Evolutionary conservation across 2,329 filamentous ascomycete species (phyloP).

Genomic region (Metarhizium sp.): DNA sequence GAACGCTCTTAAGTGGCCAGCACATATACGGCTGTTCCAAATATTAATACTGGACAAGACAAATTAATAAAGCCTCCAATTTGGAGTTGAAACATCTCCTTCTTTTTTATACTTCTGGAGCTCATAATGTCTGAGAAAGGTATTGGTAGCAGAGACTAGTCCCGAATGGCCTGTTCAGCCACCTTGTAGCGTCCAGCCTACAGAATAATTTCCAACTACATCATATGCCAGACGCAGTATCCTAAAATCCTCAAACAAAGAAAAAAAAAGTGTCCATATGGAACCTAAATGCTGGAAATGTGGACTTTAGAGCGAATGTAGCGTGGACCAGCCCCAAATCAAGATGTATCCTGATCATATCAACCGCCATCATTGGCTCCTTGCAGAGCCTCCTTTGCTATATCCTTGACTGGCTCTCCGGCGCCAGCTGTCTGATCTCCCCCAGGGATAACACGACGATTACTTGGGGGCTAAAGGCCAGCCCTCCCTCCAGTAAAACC

Average conservation of each 20-base stretch:
- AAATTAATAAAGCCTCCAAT: constrained; percentile 1
- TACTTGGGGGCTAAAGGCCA: neutral
- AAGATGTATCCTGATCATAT: neutral
- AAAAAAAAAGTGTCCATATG: neutral
- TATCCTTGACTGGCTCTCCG: neutral
- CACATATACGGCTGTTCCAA: neutral
- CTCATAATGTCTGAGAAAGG: neutral
- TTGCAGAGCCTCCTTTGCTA: neutral
- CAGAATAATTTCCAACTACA: neutral
- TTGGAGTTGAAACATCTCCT: neutral
- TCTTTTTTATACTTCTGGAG: neutral
- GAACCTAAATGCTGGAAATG: neutral
- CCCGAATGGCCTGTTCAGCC: neutral
- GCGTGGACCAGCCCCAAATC: neutral
- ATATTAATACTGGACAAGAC: neutral
- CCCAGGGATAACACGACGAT: neutral
- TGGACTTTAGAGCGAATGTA: neutral
- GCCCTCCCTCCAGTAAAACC: neutral
- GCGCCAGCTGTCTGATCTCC: neutral
- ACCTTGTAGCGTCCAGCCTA: neutral
- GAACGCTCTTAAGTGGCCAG: neutral
- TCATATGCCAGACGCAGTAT: neutral
- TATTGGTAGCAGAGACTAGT: neutral
- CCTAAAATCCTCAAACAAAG: neutral
- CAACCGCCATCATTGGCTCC: neutral